Base-by-base conservation (phyloP, 140 eudicot species). In the Flaveria floridana region DNA sequence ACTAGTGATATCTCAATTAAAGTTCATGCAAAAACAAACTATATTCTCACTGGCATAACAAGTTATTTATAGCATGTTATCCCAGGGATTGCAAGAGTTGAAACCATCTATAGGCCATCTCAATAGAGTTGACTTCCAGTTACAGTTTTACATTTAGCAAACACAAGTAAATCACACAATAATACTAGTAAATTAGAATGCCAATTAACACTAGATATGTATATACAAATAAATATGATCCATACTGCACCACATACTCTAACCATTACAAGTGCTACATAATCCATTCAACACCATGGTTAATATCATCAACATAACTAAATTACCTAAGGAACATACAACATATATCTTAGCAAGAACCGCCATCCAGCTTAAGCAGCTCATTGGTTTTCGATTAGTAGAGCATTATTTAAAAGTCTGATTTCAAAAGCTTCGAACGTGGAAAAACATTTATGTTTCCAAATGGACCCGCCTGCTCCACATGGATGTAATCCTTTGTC, bases 401-500 rank as follows among this genome's bases (percentile, higher is more conserved):
- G 26, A 20, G 62, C 11, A 23, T 26, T 59, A 72, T 78, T 81
- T 81, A 91, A 62, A 91, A 88, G 75, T 86, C 89, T 9, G 97
- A 86, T 52, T 95, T 95, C 82, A 86, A 61, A 64, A 95, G 91
- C 89, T 85, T 86, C 3, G 78, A 61, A 34, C 88, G 85, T 5
- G 99, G 99, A 75, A 81, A 84, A 77, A 95, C 59, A 71, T 77
- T 79, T 3, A 95, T 80, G 80, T 85, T 85, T 61, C 81, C 85
- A 75, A 57, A 88, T 1, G 97, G 87, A 75, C 63, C 76, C 9
- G 19, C 9, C 77, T 95, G 97, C 68, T 95, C 97, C 53, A 89
- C 97, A 56, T 91, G 95, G 50, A 95, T 83, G 84, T 91, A 95
- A 79, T 95, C 99, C 77, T 87, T 87, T 1, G 99, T 88, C 83